phyloP scores from a whole-genome alignment of 495 filamentous ascomycete genomes.

The Lentithecium fluviatile region DNA sequence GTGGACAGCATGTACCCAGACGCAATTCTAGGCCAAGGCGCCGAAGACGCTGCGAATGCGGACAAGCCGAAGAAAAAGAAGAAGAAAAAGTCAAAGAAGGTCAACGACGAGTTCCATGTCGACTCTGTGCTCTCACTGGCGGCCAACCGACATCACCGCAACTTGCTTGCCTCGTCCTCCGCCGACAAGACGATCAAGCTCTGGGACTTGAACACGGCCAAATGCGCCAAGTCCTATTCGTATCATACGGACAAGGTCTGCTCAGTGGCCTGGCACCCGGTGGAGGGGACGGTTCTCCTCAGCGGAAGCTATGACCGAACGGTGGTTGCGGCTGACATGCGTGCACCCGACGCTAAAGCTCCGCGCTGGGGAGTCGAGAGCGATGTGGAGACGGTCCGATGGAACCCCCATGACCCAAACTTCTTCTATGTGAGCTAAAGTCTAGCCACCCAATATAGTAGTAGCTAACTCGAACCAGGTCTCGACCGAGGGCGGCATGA shows the following conservation, averaged over 20 bases:
- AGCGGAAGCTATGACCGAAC: slow-evolving; percentile 94
- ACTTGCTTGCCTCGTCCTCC: slow-evolving; percentile 92
- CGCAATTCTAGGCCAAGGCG: slow-evolving; percentile 87
- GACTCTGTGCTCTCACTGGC: slow-evolving; percentile 89
- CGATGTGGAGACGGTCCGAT: slow-evolving; percentile 87
- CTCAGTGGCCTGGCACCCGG: slow-evolving; percentile 87
- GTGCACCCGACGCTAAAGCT: slow-evolving; percentile 73
- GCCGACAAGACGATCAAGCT: slow-evolving; percentile 96
- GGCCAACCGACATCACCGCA: slow-evolving; percentile 86
- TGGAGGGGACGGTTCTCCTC: slow-evolving; percentile 80
- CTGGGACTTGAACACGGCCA: slow-evolving; percentile 90
- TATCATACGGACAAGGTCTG: slow-evolving; percentile 95
- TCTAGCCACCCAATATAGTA: neutral
- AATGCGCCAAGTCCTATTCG: slow-evolving; percentile 90
- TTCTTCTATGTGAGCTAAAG: slow-evolving; percentile 69
- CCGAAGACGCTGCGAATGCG: slow-evolving; percentile 51
- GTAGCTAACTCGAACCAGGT: slow-evolving; percentile 40
- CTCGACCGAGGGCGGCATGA: slow-evolving; percentile 83
- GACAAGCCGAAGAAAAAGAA: slow-evolving; percentile 73
- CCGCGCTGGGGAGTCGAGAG: slow-evolving; percentile 89
- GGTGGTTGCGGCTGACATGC: slow-evolving; percentile 88
- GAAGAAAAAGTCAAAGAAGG: slow-evolving; percentile 78
- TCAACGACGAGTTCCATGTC: slow-evolving; percentile 89
- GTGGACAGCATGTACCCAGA: slow-evolving; percentile 98
- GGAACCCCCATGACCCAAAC: slow-evolving; percentile 89